Percentiles rank a stretch among this genome's conserved stretches.
Evolutionary conservation across 768 basidiomycete species (phyloP).

Genomic region (Flagelloscypha sp.): DNA sequence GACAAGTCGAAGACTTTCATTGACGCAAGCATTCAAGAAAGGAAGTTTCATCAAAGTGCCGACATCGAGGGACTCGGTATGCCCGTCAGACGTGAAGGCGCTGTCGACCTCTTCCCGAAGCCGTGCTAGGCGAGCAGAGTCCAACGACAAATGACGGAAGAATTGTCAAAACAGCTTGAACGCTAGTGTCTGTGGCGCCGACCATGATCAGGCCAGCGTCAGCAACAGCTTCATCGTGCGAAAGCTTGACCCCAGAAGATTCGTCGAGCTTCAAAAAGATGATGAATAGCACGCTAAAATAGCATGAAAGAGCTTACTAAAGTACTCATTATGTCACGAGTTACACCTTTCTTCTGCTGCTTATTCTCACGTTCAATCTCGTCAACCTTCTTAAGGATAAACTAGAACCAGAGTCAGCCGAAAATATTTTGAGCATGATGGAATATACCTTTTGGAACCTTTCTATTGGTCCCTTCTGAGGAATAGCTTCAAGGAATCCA

Average conservation of each 20-base stretch:
- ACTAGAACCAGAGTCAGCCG: too few species aligned
- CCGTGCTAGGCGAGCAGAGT: slow-evolving; percentile 4
- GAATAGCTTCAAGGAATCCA: slow-evolving; percentile 12
- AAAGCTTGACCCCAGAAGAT: slow-evolving; percentile 2
- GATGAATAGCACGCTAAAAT: not conserved
- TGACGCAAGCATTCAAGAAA: slow-evolving; percentile 18
- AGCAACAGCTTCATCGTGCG: slow-evolving; percentile 12
- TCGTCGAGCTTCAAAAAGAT: slow-evolving; percentile 13
- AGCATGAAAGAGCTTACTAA: slow-evolving; percentile 9
- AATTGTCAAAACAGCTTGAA: slow-evolving; percentile 12
- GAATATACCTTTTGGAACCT: slow-evolving; percentile 11
- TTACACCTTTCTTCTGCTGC: slow-evolving; percentile 5
- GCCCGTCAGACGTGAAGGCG: too few species aligned
- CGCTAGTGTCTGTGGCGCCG: slow-evolving; percentile 17
- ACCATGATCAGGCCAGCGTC: slow-evolving; percentile 16
- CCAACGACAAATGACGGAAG: slow-evolving; percentile 11
- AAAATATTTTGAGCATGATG: too few species aligned
- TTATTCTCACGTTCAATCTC: slow-evolving; percentile 10
- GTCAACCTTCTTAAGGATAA: too few species aligned
- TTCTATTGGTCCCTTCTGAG: slow-evolving; percentile 14
- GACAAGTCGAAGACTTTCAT: slow-evolving; percentile 16
- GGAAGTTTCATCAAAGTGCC: slow-evolving; percentile 11
- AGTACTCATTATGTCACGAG: slow-evolving; percentile 14
- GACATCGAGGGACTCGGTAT: slow-evolving; percentile 11
- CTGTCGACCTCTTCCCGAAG: slow-evolving; percentile 10